Conservation (phyloP, 495 filamentous ascomycete genomes). For the Xylaria cubensis region DNA sequence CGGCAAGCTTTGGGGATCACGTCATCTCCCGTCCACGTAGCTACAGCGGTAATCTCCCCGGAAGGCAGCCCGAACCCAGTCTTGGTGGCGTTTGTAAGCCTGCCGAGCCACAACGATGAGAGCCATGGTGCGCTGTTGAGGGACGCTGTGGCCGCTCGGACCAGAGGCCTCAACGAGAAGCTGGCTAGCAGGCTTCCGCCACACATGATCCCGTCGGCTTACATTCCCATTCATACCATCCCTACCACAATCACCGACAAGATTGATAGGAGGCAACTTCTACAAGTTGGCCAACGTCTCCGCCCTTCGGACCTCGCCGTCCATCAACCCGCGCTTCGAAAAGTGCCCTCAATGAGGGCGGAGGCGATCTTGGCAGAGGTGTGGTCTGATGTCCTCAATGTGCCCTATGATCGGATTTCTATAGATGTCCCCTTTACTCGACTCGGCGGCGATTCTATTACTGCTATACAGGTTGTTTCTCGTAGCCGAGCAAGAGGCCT, state of each 20-base stretch:
- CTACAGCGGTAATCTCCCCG: neutral
- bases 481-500: neutral
- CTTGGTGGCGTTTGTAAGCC: neutral
- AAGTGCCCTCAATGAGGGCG: too few species aligned
- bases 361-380: neutral
- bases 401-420: neutral
- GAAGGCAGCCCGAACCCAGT: neutral
- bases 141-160: neutral
- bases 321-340: too few species aligned
- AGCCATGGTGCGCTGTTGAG: neutral
- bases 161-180: neutral
- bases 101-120: neutral
- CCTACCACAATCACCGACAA: conserved; percentile 40
- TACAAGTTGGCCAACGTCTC: neutral
- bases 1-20: neutral
- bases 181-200: conserved; percentile 23
- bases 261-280: conserved; percentile 25
- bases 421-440: neutral
- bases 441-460: too few species aligned
- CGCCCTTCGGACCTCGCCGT: neutral
- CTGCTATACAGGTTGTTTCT: conserved; percentile 5
- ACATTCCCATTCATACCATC: conserved; percentile 40
- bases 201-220: conserved; percentile 62
- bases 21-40: conserved; percentile 25
- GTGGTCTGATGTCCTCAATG: neutral